These are phyloP conservation scores for Leucocoprinus leucothites DNA, from an alignment of 768 basidiomycete genomes.

Conservation along the genomic window DNA sequence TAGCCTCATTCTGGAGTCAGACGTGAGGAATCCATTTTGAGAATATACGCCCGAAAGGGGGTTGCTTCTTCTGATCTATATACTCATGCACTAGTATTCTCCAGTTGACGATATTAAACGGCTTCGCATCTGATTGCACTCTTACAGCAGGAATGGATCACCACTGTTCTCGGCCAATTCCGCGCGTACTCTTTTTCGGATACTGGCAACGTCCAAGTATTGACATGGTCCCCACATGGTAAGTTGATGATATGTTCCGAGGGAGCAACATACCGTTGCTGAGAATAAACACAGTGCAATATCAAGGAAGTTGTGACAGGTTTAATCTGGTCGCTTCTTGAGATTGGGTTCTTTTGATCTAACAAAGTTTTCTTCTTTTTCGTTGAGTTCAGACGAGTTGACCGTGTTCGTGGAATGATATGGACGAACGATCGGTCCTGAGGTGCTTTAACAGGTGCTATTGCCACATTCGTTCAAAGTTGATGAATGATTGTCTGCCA, in stretches of 20 bases:
- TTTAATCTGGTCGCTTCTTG: neutral
- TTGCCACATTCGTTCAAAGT: constrained; percentile 4
- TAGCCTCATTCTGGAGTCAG: neutral
- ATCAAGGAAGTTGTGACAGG: too few relatives aligned
- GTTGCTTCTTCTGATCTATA: constrained; percentile 8
- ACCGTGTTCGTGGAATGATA: neutral
- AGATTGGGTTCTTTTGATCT: constrained; percentile 3
- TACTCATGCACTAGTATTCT: neutral
- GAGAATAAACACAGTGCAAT: too few relatives aligned
- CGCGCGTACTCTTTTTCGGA: neutral
- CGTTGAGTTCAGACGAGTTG: neutral
- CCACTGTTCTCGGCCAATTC: neutral
- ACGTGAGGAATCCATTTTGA: constrained; percentile 8
- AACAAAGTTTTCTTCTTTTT: neutral
- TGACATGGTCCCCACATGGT: neutral
- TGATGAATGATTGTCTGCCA: neutral
- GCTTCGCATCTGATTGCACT: neutral
- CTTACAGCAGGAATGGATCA: neutral
- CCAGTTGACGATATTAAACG: constrained; percentile 2
- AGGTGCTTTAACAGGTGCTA: constrained; percentile 9
- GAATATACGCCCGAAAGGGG: neutral
- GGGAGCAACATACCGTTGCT: neutral
- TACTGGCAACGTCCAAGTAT: too few relatives aligned
- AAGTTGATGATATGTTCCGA: neutral
- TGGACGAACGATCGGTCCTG: constrained; percentile 1